These are phyloP conservation scores for Neonectria faginata DNA, from an alignment of 2,329 filamentous ascomycete genomes.

Conservation along the genomic window DNA sequence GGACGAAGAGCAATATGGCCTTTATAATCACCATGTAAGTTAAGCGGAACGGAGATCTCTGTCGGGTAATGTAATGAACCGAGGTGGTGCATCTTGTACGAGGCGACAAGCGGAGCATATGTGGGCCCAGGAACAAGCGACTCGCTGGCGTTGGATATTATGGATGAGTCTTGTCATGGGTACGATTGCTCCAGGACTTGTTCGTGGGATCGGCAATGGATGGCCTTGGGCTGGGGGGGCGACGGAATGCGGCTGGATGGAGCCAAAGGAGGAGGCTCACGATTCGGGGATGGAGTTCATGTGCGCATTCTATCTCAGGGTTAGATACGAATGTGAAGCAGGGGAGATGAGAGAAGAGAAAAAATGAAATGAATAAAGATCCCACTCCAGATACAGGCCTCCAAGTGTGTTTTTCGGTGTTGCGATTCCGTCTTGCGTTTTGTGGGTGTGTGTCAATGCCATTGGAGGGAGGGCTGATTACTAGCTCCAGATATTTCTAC, in stretches of 20 bases:
- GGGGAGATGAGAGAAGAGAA: background rate
- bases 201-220: background rate
- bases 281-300: conserved; percentile 4
- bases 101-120: conserved; percentile 19
- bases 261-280: background rate
- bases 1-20: background rate
- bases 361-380: background rate
- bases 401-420: background rate
- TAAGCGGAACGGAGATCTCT: background rate
- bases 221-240: background rate
- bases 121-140: conserved; percentile 28
- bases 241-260: background rate
- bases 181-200: background rate
- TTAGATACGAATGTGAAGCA: background rate
- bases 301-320: background rate
- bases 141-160: conserved; percentile 33
- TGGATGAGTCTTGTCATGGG: conserved; percentile 30
- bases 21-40: conserved; percentile 15
- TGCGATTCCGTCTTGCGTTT: background rate
- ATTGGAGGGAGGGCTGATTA: background rate
- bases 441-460: background rate
- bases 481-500: too few species aligned
- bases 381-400: background rate
- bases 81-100: conserved; percentile 15
- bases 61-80: conserved; percentile 15